These are phyloP conservation scores for Saksenaea oblongispora DNA, from an alignment of 371 early-diverging fungal genomes.

Conservation along the genomic window DNA sequence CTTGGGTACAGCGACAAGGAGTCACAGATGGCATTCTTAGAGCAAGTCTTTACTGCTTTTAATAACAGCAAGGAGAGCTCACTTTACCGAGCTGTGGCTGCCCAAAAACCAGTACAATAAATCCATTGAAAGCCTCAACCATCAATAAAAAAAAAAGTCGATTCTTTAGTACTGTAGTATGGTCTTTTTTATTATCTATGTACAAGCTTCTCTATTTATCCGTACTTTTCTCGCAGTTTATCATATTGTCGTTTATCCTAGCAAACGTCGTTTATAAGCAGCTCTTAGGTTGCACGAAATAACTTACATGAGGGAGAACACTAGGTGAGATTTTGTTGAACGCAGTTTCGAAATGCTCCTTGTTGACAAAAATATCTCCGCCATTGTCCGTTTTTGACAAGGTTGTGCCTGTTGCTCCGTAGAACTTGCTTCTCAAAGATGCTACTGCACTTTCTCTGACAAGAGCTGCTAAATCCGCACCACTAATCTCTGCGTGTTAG, in stretches of 20 bases:
- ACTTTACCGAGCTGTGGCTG: too few relatives aligned
- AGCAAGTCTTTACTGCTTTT: too few relatives aligned
- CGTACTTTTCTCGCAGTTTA: slow-evolving; percentile 32
- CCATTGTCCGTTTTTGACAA: slow-evolving; percentile 10
- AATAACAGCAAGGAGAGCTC: too few relatives aligned
- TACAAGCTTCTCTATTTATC: slow-evolving; percentile 10
- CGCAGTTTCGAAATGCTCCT: slow-evolving; percentile 77
- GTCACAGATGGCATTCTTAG: too few relatives aligned
- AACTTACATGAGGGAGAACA: slow-evolving; percentile 68
- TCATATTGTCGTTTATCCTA: slow-evolving; percentile 34
- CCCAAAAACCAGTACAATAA: too few relatives aligned
- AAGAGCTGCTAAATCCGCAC: slow-evolving; percentile 95
- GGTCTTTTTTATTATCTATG: background rate
- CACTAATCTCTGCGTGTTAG: slow-evolving; percentile 47
- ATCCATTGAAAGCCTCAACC: too few relatives aligned
- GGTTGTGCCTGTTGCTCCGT: slow-evolving; percentile 27
- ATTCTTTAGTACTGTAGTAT: background rate
- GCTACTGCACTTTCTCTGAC: slow-evolving; percentile 90
- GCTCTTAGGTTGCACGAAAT: background rate
- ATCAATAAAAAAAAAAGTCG: too few relatives aligned
- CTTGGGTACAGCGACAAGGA: too few relatives aligned
- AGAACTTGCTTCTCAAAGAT: slow-evolving; percentile 72
- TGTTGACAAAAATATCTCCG: slow-evolving; percentile 61
- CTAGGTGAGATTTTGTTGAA: slow-evolving; percentile 82
- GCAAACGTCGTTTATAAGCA: background rate